Conservation (phyloP, 805 yeast genomes). For the Jamesozyma spencerorum region DNA sequence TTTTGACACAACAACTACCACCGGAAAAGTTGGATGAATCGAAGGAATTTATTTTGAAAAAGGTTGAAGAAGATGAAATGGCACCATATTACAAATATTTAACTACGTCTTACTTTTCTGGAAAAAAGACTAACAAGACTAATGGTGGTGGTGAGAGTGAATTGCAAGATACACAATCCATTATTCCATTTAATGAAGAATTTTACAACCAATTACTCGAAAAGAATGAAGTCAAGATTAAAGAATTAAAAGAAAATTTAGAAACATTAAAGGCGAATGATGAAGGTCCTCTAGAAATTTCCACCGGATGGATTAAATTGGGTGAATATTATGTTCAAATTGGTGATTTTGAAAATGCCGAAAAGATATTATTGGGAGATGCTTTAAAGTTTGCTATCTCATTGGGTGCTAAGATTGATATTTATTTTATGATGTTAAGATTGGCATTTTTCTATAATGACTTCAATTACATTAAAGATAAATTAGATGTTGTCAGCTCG, state of each 20-base stretch:
- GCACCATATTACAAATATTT: constrained; percentile 79
- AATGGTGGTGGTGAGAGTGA: not conserved
- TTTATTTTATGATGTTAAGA: constrained; percentile 70
- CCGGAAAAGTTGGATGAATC: not conserved
- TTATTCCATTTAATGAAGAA: constrained; percentile 47
- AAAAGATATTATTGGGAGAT: constrained; percentile 41
- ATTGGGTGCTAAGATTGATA: constrained; percentile 84
- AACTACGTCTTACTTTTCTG: constrained; percentile 16
- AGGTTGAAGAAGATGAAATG: constrained; percentile 53
- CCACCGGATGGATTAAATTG: constrained; percentile 65
- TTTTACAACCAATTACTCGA: constrained; percentile 43
- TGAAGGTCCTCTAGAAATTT: constrained; percentile 81
- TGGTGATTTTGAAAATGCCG: constrained; percentile 71
- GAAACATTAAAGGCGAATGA: constrained; percentile 43
- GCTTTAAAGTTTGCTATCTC: constrained; percentile 75
- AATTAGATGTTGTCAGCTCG: constrained; percentile 60
- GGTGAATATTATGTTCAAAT: constrained; percentile 84
- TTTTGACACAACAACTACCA: constrained; percentile 34
- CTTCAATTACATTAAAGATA: constrained; percentile 54
- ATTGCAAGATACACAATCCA: constrained; percentile 11
- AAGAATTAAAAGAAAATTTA: constrained; percentile 37
- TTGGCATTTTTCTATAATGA: constrained; percentile 87
- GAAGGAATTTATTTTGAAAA: constrained; percentile 34
- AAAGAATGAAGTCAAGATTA: constrained; percentile 48
- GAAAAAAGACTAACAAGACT: not conserved